Conservation (phyloP, 129 eudicot genomes). For the Smallanthus sonchifolius region DNA sequence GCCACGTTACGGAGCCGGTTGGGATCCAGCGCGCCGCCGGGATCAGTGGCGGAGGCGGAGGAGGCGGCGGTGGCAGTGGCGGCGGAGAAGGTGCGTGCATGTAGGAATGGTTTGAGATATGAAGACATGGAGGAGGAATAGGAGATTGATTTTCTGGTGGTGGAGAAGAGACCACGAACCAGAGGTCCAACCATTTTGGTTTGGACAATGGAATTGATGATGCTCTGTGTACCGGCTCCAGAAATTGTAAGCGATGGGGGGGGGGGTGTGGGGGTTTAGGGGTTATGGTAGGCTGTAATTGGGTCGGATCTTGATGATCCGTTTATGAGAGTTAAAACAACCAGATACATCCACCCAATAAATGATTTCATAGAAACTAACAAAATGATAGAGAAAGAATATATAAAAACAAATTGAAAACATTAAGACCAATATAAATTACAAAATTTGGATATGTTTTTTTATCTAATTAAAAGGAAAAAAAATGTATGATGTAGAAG, state of each 20-base stretch:
- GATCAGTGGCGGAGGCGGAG: constrained; percentile 28
- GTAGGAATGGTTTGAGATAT: constrained; percentile 23
- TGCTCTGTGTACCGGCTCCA: not conserved
- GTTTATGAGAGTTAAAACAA: no score
- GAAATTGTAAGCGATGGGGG: not conserved
- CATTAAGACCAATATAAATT: no score
- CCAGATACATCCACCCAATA: no score
- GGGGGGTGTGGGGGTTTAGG: not conserved
- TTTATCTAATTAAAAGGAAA: no score
- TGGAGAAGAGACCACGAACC: constrained; percentile 63
- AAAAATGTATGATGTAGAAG: no score
- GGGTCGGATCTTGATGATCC: no score
- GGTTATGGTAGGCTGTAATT: not conserved
- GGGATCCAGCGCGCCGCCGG: constrained; percentile 56
- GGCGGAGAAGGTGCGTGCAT: constrained; percentile 41
- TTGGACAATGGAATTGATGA: not conserved
- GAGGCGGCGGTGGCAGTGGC: constrained; percentile 47
- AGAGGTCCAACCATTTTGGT: constrained; percentile 51
- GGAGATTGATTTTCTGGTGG: constrained; percentile 29
- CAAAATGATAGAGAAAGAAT: no score
- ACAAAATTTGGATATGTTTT: no score
- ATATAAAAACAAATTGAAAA: no score
- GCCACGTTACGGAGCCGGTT: constrained; percentile 87
- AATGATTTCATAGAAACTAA: no score
- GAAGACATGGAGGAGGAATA: constrained; percentile 2